These are phyloP conservation scores for Niveomyces coronatus DNA, from an alignment of 2,329 filamentous ascomycete genomes.

Conservation along the genomic window DNA sequence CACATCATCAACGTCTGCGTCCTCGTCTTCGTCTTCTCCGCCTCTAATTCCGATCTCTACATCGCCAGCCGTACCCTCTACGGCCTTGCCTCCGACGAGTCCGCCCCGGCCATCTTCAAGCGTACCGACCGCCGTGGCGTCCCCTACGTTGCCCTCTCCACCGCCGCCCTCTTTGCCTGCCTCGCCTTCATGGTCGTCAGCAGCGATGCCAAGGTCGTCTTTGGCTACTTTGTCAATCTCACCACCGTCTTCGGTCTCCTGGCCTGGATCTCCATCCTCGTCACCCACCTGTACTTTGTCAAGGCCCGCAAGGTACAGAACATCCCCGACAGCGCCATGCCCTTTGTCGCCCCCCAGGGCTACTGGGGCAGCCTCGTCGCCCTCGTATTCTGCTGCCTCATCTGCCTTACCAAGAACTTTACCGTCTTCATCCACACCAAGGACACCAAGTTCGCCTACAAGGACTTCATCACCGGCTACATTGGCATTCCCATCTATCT, in stretches of 20 bases:
- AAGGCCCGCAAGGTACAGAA: constrained; percentile 51
- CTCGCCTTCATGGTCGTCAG: constrained; percentile 60
- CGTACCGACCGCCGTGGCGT: constrained; percentile 62
- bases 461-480: constrained; percentile 69
- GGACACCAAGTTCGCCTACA: constrained; percentile 53
- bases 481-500: constrained; percentile 68
- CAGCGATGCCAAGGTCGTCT: constrained; percentile 45
- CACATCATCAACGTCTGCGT: constrained; percentile 66
- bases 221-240: constrained; percentile 57
- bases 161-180: constrained; percentile 52
- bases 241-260: constrained; percentile 56
- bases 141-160: constrained; percentile 52
- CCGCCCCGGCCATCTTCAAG: constrained; percentile 62
- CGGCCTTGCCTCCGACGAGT: constrained; percentile 59
- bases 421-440: constrained; percentile 52
- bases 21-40: constrained; percentile 65
- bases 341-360: constrained; percentile 64
- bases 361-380: constrained; percentile 56
- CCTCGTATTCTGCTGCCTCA: constrained; percentile 59
- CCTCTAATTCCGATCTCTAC: constrained; percentile 69
- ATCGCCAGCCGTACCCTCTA: constrained; percentile 64
- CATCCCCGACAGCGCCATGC: constrained; percentile 42
- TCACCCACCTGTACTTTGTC: constrained; percentile 58
- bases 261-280: constrained; percentile 58
- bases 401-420: constrained; percentile 77